Evolutionary conservation across 2,329 filamentous ascomycete genomes (phyloP), one percentile per base, ranked within the genome.

Genomic region (Coleophoma eucalyptorum): DNA sequence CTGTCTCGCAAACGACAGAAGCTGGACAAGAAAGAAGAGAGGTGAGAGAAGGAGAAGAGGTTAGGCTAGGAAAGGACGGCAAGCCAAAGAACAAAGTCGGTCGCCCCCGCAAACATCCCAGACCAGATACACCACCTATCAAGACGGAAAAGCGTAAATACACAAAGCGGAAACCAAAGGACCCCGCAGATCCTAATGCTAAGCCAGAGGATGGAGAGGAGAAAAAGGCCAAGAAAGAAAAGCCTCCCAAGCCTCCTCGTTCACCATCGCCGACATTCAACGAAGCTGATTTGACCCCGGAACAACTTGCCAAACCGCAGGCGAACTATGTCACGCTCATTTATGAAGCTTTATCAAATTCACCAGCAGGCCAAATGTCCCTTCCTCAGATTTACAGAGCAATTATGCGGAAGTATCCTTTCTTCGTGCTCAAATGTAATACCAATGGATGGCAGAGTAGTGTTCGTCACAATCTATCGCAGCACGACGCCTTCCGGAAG

Each of bases 261-360:
- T 78, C 77, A 5, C 78, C 77, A 16, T 78, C 78, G 1, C 80
- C 79, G 0, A 71, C 73, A 49, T 77, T 77, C 64, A 72, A 74
- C n/a, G 71, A 76, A 51, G 60, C 58, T 20, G 63, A 87, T 59
- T 76, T 86, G 65, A 89, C 86, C 1, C 82, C 86, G 34, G 88
- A 91, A 62, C 85, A 91, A 68, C 73, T 91, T 46, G 81, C 83
- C 51, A 88, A 89, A 67, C 80, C 80, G 2, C 67, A 69, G 0
- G 68, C 71, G n/a, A 82, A 80, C 38, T 83, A 83, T 59, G 76
- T 82, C 11, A 72, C 76, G 15, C 71, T 83, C 40, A 78, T 83
- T 46, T 76, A 79, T 54, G 79, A 83, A 54, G 77, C 78, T 13
- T 74, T 84, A 15, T 70, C 71, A 0, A 72, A 74, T 10, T 75